A percentile compares a stretch with the other conserved stretches of the same genome.
phyloP scores from a whole-genome alignment of 2,329 filamentous ascomycete species.

The Colletotrichum paranaense region DNA sequence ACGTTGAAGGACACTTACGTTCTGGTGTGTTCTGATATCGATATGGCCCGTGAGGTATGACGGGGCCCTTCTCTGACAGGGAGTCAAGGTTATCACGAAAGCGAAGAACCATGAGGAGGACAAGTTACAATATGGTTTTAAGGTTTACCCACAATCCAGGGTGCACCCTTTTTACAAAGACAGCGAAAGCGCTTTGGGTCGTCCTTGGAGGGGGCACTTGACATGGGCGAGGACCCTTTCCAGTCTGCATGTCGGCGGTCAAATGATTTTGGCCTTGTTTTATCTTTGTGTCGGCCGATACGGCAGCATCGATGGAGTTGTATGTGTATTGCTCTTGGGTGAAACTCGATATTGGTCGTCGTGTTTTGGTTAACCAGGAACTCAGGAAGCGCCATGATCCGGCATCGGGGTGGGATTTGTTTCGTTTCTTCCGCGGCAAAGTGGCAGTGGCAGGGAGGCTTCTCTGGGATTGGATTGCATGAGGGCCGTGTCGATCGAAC shows the following conservation, averaged over 20 bases:
- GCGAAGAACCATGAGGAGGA: background rate
- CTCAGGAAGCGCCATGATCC: background rate
- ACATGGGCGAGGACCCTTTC: slow-evolving; percentile 11
- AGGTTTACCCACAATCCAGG: background rate
- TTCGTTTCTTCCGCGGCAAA: background rate
- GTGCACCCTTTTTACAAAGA: slow-evolving; percentile 4
- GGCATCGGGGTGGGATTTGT: slow-evolving; percentile 3
- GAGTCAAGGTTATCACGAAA: background rate
- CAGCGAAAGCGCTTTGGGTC: background rate
- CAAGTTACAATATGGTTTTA: slow-evolving; percentile 13
- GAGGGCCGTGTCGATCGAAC: slow-evolving; percentile 6
- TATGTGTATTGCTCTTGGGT: background rate
- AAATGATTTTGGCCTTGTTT: slow-evolving; percentile 21
- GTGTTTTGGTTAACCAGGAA: slow-evolving; percentile 1
- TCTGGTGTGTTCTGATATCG: background rate
- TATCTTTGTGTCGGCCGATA: slow-evolving; percentile 22
- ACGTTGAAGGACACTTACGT: background rate
- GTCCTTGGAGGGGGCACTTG: background rate
- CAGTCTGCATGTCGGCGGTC: slow-evolving; percentile 6
- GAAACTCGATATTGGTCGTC: background rate
- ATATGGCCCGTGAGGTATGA: slow-evolving; percentile 2
- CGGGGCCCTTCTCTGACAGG: background rate
- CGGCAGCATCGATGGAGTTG: slow-evolving; percentile 21
- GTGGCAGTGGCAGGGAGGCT: background rate
- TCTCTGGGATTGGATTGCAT: background rate